Evolutionary conservation across 139 green algal species (phyloP), one percentile per base, ranked within the genome.

Genomic region (Micractinium conductrix): DNA sequence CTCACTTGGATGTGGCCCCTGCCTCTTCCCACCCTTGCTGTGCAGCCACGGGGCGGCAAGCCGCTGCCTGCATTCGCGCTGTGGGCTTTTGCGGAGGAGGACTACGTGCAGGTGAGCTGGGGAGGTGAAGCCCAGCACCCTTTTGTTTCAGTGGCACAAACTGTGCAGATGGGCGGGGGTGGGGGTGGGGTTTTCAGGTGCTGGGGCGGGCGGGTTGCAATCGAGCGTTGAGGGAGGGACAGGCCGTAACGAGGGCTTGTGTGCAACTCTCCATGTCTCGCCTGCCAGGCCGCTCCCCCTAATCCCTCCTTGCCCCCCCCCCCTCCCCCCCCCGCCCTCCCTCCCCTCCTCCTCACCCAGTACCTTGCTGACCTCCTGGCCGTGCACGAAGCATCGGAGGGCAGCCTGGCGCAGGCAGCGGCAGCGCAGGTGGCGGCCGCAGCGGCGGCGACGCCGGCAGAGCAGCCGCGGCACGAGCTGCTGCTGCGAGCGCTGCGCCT

Each of bases 291-390:
- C n/a, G n/a, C n/a, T n/a, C n/a, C n/a, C n/a, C n/a, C n/a, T n/a
- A n/a, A n/a, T n/a, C n/a, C n/a, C n/a, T n/a, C n/a, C n/a, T n/a
- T n/a, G n/a, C n/a, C n/a, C n/a, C n/a, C n/a, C n/a, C n/a, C n/a
- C n/a, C n/a, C n/a, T n/a, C n/a, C n/a, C n/a, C n/a, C n/a, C n/a
- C n/a, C n/a, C n/a, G n/a, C n/a, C n/a, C n/a, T n/a, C n/a, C n/a
- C n/a, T n/a, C n/a, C n/a, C n/a, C n/a, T n/a, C n/a, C n/a, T n/a
- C n/a, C n/a, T n/a, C n/a, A n/a, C n/a, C 28, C 75, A 85, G 80
- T 91, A 89, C 69, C 35, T 91, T n/a, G 75, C 80, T 28, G 87
- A 89, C 33, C 28, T 85, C 55, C 68, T 75, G 19, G 87, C 75
- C 60, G 87, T 85, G 74, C 87, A 91, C 53, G 55, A 17, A 19